These are phyloP conservation scores for Colletotrichum simmondsii DNA, from an alignment of 2,329 filamentous ascomycete species.

Conservation along the genomic window DNA sequence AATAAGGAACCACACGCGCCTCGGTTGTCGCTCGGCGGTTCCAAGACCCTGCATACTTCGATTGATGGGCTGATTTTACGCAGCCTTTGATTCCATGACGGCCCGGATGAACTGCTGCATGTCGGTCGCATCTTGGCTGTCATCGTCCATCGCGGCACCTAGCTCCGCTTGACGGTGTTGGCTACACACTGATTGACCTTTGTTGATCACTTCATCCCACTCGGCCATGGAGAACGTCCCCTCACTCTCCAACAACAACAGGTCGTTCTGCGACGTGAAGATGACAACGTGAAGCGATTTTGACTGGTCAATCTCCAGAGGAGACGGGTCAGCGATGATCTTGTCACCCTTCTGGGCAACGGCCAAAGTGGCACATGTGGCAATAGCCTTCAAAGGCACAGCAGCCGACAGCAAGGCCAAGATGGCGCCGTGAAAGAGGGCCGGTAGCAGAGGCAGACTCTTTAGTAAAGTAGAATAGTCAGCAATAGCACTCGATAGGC, in stretches of 20 bases:
- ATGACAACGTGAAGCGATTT: conserved; percentile 84
- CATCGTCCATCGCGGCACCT: conserved; percentile 59
- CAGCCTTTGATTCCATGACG: conserved; percentile 66
- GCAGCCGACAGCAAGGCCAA: conserved; percentile 84
- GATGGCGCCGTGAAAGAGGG: conserved; percentile 82
- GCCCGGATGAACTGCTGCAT: conserved; percentile 72
- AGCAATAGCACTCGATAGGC: conserved; percentile 12
- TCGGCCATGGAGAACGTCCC: conserved; percentile 79
- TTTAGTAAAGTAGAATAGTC: conserved; percentile 48
- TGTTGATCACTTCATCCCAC: conserved; percentile 78
- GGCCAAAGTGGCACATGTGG: conserved; percentile 73
- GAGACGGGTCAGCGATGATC: conserved; percentile 70
- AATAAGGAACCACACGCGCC: not conserved
- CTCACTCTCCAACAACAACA: conserved; percentile 84
- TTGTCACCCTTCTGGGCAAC: conserved; percentile 56
- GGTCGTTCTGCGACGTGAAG: conserved; percentile 78
- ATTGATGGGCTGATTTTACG: conserved; percentile 35
- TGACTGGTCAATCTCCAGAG: conserved; percentile 69
- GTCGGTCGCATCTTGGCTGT: conserved; percentile 55
- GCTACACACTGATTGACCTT: conserved; percentile 75
- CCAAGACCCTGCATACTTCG: conserved; percentile 9
- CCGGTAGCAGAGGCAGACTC: conserved; percentile 84
- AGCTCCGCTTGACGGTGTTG: conserved; percentile 47
- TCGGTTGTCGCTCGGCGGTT: conserved; percentile 11
- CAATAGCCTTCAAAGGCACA: conserved; percentile 80